phyloP scores from a whole-genome alignment of 2,329 filamentous ascomycete species.

The Hymenoscyphus scutula region DNA sequence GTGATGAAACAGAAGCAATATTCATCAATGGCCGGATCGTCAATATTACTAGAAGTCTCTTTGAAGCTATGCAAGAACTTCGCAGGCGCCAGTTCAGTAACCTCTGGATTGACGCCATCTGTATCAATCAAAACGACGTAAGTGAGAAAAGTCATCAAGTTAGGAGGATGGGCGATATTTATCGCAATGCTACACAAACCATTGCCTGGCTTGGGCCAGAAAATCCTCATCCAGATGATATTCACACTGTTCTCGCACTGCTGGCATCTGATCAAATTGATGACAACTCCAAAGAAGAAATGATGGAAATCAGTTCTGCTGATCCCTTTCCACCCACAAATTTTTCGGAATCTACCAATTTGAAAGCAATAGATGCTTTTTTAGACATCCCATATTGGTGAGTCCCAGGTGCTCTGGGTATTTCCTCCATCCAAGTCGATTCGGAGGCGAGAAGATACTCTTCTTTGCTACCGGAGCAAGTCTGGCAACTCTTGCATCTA shows the following conservation, averaged over 20 bases:
- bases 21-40: neutral
- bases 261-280: neutral
- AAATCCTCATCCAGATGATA: neutral
- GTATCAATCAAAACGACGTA: slow-evolving; percentile 8
- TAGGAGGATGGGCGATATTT: neutral
- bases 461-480: too few species aligned
- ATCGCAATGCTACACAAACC: neutral
- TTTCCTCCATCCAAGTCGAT: too few species aligned
- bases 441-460: too few species aligned
- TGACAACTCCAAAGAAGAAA: neutral
- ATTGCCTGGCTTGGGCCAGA: neutral
- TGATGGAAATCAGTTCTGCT: neutral
- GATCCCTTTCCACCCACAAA: neutral
- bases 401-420: too few species aligned
- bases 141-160: neutral
- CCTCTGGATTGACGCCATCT: slow-evolving; percentile 11
- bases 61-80: neutral
- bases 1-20: neutral
- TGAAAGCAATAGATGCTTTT: neutral
- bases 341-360: neutral
- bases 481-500: too few species aligned
- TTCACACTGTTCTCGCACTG: neutral
- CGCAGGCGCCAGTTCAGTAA: neutral
- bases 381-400: neutral
- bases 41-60: neutral